phyloP scores from a whole-genome alignment of 2,329 filamentous ascomycete genomes.

The Ramichloridium luteum region DNA sequence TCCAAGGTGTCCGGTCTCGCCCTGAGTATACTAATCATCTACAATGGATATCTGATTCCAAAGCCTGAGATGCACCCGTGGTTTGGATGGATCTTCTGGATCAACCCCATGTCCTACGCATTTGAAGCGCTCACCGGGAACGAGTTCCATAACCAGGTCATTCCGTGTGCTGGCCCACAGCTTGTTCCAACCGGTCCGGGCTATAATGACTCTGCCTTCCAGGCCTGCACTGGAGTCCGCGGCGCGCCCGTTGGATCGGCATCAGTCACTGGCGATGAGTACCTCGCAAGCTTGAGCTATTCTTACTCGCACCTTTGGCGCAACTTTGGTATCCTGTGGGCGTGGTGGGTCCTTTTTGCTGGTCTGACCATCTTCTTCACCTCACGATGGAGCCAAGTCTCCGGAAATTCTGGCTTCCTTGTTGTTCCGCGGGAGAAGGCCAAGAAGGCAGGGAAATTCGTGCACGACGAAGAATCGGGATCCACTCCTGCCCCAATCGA shows the following conservation, averaged over 20 bases:
- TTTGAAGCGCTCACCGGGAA: conserved; percentile 52
- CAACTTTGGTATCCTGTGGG: conserved; percentile 58
- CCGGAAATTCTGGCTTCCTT: conserved; percentile 27
- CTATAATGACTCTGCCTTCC: conserved; percentile 29
- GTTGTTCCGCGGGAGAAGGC: conserved; percentile 51
- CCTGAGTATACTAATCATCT: conserved; percentile 21
- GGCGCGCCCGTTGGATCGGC: conserved; percentile 43
- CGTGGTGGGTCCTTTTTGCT: conserved; percentile 50
- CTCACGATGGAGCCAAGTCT: conserved; percentile 40
- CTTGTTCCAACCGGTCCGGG: conserved; percentile 21
- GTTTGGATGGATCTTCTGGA: conserved; percentile 44
- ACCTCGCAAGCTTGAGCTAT: conserved; percentile 43
- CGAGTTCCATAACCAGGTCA: conserved; percentile 46
- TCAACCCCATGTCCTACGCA: conserved; percentile 35
- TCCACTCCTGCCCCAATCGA: not conserved
- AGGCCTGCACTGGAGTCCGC: conserved; percentile 36
- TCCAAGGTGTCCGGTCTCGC: conserved; percentile 21
- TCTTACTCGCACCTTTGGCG: conserved; percentile 31
- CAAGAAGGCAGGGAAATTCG: conserved; percentile 23
- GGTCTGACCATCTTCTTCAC: conserved; percentile 47
- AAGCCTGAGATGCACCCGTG: conserved; percentile 34
- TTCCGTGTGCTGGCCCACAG: conserved; percentile 42
- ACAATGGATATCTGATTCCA: conserved; percentile 24
- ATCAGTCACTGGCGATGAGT: conserved; percentile 49
- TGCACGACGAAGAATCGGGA: conserved; percentile 11